phyloP scores from a whole-genome alignment of 257 asterid species.

The Haberlea rhodopensis region DNA sequence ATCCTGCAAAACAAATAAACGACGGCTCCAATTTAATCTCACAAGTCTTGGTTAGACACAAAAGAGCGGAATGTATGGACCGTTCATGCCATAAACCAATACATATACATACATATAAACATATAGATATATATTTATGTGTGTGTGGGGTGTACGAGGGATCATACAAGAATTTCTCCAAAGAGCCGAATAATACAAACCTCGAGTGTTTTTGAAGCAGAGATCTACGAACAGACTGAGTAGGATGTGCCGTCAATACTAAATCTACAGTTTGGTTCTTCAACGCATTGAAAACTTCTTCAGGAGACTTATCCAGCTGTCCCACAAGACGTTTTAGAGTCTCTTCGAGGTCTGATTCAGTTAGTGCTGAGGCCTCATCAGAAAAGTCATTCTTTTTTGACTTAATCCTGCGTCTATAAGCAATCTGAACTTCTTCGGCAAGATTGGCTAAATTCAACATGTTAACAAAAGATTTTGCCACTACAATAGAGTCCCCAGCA shows the following conservation, averaged over 20 bases:
- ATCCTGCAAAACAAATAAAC: slow-evolving; percentile 39
- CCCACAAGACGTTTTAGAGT: slow-evolving; percentile 81
- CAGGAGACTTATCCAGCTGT: slow-evolving; percentile 68
- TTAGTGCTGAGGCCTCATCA: slow-evolving; percentile 79
- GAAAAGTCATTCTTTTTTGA: too few relatives aligned
- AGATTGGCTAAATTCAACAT: too few relatives aligned
- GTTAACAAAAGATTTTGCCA: too few relatives aligned
- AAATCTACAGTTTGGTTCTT: slow-evolving; percentile 88
- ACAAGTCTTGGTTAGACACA: neutral
- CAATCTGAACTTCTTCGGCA: too few relatives aligned
- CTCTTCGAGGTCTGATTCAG: slow-evolving; percentile 93
- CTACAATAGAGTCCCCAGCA: too few relatives aligned
- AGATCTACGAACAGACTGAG: slow-evolving; percentile 93
- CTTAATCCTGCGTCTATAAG: too few relatives aligned
- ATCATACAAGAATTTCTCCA: too few relatives aligned
- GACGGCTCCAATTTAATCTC: neutral
- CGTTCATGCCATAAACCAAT: too few relatives aligned
- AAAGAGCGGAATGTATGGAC: too few relatives aligned
- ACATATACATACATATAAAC: too few relatives aligned
- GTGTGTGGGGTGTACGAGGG: too few relatives aligned
- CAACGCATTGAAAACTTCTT: slow-evolving; percentile 80
- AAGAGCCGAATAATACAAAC: slow-evolving; percentile 36
- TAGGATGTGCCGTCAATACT: slow-evolving; percentile 88
- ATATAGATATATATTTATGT: too few relatives aligned
- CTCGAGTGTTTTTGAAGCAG: slow-evolving; percentile 93